These are phyloP conservation scores for Hymenoscyphus fructigenus DNA, from an alignment of 2,329 filamentous ascomycete genomes.

Conservation along the genomic window DNA sequence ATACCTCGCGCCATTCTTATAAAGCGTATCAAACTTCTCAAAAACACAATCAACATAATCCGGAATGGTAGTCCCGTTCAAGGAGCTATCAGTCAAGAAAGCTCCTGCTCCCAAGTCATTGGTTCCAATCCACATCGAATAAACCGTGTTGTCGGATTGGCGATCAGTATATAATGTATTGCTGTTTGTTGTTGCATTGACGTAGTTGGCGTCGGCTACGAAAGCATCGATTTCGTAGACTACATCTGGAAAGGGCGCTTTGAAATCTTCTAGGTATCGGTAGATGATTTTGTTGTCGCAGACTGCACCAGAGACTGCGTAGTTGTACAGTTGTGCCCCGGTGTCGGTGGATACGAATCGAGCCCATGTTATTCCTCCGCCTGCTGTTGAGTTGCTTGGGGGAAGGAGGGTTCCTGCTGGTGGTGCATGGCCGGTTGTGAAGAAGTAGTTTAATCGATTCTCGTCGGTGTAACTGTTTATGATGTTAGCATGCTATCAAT, in stretches of 20 bases:
- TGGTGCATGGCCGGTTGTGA: constrained; percentile 55
- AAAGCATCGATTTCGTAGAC: constrained; percentile 60
- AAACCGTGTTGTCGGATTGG: constrained; percentile 62
- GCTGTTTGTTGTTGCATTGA: constrained; percentile 33
- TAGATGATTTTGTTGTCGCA: constrained; percentile 69
- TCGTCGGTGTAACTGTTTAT: constrained; percentile 67
- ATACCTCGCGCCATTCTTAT: constrained; percentile 63
- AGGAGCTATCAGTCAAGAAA: constrained; percentile 65
- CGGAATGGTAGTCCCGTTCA: constrained; percentile 54
- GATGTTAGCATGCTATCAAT: not conserved
- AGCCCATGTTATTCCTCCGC: constrained; percentile 68
- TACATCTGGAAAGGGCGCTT: constrained; percentile 60
- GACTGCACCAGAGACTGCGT: constrained; percentile 70
- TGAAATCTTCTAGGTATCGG: constrained; percentile 51
- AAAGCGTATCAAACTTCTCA: constrained; percentile 59
- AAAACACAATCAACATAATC: constrained; percentile 71
- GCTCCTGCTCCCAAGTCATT: constrained; percentile 70
- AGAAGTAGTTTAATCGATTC: constrained; percentile 63
- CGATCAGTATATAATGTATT: constrained; percentile 45
- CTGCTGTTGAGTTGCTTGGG: constrained; percentile 52
- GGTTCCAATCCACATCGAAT: constrained; percentile 77
- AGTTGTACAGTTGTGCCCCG: constrained; percentile 60
- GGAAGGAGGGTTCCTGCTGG: constrained; percentile 55
- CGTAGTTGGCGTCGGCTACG: constrained; percentile 46
- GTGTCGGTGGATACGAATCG: constrained; percentile 63